phyloP scores from a whole-genome alignment of 2,329 filamentous ascomycete genomes.

The Penicillium occitanis region DNA sequence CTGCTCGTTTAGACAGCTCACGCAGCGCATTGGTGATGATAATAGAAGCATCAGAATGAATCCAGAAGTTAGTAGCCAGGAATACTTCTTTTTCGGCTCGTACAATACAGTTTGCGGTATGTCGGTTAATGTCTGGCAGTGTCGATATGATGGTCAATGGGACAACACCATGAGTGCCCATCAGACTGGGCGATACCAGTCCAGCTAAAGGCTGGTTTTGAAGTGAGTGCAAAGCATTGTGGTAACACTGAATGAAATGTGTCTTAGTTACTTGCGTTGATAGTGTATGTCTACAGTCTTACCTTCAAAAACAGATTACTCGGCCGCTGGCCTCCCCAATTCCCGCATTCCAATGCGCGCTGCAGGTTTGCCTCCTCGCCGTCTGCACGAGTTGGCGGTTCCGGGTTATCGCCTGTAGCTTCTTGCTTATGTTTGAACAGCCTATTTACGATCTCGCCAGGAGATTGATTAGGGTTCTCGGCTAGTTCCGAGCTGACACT shows the following conservation, averaged over 20 bases:
- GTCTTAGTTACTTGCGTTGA: background rate
- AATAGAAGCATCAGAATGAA: slow-evolving; percentile 64
- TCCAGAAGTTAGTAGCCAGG: slow-evolving; percentile 75
- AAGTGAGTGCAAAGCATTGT: slow-evolving; percentile 57
- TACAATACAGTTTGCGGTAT: slow-evolving; percentile 74
- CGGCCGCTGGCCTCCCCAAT: slow-evolving; percentile 63
- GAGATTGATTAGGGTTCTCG: slow-evolving; percentile 53
- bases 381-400: slow-evolving; percentile 25
- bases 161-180: slow-evolving; percentile 62
- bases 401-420: slow-evolving; percentile 29
- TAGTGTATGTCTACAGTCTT: slow-evolving; percentile 18
- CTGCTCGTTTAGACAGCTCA: slow-evolving; percentile 67
- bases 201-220: slow-evolving; percentile 44
- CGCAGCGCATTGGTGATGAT: slow-evolving; percentile 67
- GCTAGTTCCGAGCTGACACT: slow-evolving; percentile 62
- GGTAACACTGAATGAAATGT: slow-evolving; percentile 54
- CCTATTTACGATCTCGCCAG: slow-evolving; percentile 56
- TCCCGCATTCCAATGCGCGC: slow-evolving; percentile 61
- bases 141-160: slow-evolving; percentile 69
- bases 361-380: slow-evolving; percentile 49
- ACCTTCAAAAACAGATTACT: slow-evolving; percentile 67
- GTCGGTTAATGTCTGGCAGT: slow-evolving; percentile 68
- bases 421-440: slow-evolving; percentile 48
- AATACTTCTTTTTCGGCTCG: slow-evolving; percentile 71
- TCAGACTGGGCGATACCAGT: slow-evolving; percentile 58